Conservation (phyloP, 139 green algal genomes). For the Ettlia oleoabundans region DNA sequence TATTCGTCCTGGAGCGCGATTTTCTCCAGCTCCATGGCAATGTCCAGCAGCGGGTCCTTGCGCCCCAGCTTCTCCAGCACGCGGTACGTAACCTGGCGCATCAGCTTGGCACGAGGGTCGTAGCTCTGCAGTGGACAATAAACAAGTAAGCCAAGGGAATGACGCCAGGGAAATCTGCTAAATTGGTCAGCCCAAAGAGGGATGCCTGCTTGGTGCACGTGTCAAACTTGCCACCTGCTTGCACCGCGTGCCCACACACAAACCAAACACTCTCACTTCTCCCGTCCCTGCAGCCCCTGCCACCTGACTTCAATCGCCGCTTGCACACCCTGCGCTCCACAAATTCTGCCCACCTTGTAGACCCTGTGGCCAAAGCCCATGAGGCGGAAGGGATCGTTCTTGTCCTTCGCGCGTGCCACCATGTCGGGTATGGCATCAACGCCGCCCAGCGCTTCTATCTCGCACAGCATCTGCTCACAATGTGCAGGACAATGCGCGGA, state of each 20-base stretch:
- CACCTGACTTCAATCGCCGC: too few species aligned
- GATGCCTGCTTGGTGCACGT: too few species aligned
- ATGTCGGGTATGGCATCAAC: constrained; percentile 42
- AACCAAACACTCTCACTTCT: too few species aligned
- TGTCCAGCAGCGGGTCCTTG: constrained; percentile 69
- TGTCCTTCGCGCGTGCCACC: constrained; percentile 68
- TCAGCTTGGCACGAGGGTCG: constrained; percentile 73
- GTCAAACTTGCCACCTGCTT: too few species aligned
- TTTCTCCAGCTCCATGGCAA: constrained; percentile 76
- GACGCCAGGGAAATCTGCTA: too few species aligned
- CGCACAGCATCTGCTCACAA: constrained; percentile 52
- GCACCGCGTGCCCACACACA: too few species aligned
- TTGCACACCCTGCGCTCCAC: too few species aligned
- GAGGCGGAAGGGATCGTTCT: constrained; percentile 68
- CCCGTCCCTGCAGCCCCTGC: too few species aligned
- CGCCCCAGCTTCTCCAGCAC: constrained; percentile 62
- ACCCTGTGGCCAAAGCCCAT: constrained; percentile 84
- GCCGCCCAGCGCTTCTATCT: constrained; percentile 45
- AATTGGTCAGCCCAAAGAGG: too few species aligned
- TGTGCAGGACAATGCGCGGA: too few species aligned
- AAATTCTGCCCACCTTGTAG: constrained; percentile 76
- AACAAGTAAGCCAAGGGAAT: background rate
- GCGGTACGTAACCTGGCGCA: constrained; percentile 57
- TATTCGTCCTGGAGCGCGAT: constrained; percentile 73
- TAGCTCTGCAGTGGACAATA: constrained; percentile 38